Conservation (phyloP, 306 rosid genomes). For the Vigna reflexopilosa region DNA sequence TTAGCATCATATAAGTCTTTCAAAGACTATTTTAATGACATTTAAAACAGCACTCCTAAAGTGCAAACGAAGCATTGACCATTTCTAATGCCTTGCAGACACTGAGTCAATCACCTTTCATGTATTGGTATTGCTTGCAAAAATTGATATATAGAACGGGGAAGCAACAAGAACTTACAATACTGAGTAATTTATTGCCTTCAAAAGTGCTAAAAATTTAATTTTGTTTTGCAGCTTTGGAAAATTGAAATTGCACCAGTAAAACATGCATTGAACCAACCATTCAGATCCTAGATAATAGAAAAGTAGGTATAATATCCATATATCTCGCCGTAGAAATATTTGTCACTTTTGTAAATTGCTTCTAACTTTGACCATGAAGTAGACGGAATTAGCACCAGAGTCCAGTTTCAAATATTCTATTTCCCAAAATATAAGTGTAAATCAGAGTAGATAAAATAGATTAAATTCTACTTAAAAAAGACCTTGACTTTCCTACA, state of each 20-base stretch:
- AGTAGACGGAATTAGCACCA: not conserved
- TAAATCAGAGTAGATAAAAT: slow-evolving; percentile 12
- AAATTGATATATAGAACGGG: not conserved
- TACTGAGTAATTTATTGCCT: not conserved
- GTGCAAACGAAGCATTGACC: too few species aligned
- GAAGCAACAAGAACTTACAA: slow-evolving; percentile 13
- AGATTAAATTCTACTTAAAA: slow-evolving; percentile 10
- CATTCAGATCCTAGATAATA: not conserved
- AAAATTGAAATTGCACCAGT: slow-evolving; percentile 21
- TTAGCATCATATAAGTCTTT: not conserved
- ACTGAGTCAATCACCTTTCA: not conserved
- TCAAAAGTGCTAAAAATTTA: not conserved
- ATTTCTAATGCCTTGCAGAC: too few species aligned
- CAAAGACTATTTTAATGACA: slow-evolving; percentile 1
- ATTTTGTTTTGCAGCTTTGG: not conserved
- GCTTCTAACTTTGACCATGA: too few species aligned
- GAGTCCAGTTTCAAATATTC: slow-evolving; percentile 9
- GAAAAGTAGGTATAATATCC: slow-evolving; percentile 10
- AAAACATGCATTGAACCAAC: slow-evolving; percentile 18
- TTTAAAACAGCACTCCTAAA: not conserved
- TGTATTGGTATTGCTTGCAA: not conserved
- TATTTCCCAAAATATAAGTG: not conserved
- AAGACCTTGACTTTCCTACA: not conserved
- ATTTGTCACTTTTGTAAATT: too few species aligned
- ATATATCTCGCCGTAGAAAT: not conserved